Evolutionary conservation across 805 yeast genomes (phyloP), one percentile per base, ranked within the genome.

Genomic region (Wickerhamomyces chambardii): DNA sequence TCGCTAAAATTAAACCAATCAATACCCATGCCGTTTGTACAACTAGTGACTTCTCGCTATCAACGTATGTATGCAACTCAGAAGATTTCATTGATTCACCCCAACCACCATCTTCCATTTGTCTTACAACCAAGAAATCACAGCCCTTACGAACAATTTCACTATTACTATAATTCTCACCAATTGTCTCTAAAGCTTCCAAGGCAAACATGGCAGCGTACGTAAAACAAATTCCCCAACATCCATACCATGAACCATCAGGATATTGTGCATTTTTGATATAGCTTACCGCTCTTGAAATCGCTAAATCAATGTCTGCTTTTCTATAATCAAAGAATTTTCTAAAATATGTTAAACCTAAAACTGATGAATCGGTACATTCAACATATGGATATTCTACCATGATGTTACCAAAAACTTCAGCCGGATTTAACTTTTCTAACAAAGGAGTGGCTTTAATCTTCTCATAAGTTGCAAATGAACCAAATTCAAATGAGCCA

Each of bases 121-220:
- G 97, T 46, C 82, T 75, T 2, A 73, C 50, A 1, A 78, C 79
- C 15, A 92, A 54, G 56, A 85, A 92, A 32, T 87, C 95, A 53
- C 97, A 92, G 0, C 95, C 98, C 46, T 61, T 70, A 28, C 65
- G 60, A 6, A 85, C 95, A 3, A 61, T 56, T 6, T 64, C 71
- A 28, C 81, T 74, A 47, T 79, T 85, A 1, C 50, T 50, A 53
- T 87, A 90, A 2, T 50, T 61, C 38, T 70, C 69, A 2, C 78
- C 84, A 19, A 81, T 80, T 4, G 90, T 73, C 19, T 75, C 64
- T 33, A 92, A 66, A 0, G 97, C 97, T 48, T 92, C 99, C 21
- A 92, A 58, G 0, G 99, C 99, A 71, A 92, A 92, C 98, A 92
- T 92, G 2, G 87, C 84, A 0, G 97, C 97, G 57, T 92, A 92